phyloP scores from a whole-genome alignment of 176 grass and related monocot genomes.

The sorghum (Sorghum bicolor) region Sorghum_bicolor_NCBIv3 NC_012870.2:80048001-80048500 shows the following conservation, averaged over 20 bases:
- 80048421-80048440: neutral
- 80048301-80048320: slow-evolving; percentile 95
- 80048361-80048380: slow-evolving; percentile 6
- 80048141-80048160: neutral
- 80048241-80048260: neutral
- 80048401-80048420: neutral
- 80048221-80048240: neutral
- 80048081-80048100: neutral
- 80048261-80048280: neutral
- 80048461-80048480: neutral
- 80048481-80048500: neutral
- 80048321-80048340: slow-evolving; percentile 97
- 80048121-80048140: neutral
- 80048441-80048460: neutral
- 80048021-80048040: slow-evolving; percentile 99
- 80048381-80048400: neutral
- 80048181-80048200: neutral
- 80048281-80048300: slow-evolving; percentile 99
- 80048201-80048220: neutral
- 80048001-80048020: slow-evolving; percentile 98
- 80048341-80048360: slow-evolving; percentile 85
- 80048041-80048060: slow-evolving; percentile 87
- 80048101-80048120: neutral
- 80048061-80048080: slow-evolving; percentile 35
- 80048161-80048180: neutral